Percentiles rank a stretch among this genome's conserved stretches.
These are phyloP conservation scores for Mycena floridula DNA, from an alignment of 768 basidiomycete genomes.

Conservation along the genomic window DNA sequence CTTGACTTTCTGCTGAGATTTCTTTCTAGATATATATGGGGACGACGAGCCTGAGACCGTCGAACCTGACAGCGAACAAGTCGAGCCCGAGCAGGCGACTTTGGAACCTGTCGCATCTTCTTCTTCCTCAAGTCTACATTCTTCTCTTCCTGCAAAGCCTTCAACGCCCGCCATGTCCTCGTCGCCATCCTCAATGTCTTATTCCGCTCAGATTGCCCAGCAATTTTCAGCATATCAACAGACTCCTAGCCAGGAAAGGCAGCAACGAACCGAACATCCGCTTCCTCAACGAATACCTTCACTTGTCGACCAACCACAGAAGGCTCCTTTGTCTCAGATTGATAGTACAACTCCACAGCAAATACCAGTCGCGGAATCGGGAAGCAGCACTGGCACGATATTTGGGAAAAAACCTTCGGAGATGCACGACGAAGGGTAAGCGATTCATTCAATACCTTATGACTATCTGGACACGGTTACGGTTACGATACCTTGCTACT, in stretches of 20 bases:
- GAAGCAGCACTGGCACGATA: slow-evolving; percentile 36
- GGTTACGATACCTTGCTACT: not conserved
- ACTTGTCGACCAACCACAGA: slow-evolving; percentile 18
- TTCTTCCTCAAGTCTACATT: no score
- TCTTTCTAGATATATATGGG: not conserved
- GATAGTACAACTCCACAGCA: no score
- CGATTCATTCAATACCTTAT: no score
- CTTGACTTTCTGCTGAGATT: no score
- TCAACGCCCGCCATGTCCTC: slow-evolving; percentile 14
- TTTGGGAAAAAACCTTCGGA: slow-evolving; percentile 61
- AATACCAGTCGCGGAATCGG: slow-evolving; percentile 14
- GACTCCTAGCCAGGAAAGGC: slow-evolving; percentile 59
- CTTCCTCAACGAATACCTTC: slow-evolving; percentile 15
- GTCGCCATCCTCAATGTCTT: slow-evolving; percentile 35
- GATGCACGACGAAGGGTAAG: slow-evolving; percentile 84
- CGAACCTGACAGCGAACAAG: no score
- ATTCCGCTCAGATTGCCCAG: slow-evolving; percentile 59
- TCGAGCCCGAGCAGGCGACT: no score
- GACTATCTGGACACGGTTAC: not conserved
- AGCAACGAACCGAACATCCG: slow-evolving; percentile 28
- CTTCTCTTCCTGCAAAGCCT: no score
- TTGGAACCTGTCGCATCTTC: no score
- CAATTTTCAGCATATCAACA: slow-evolving; percentile 62
- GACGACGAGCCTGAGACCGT: no score
- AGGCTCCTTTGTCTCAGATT: no score